Evolutionary conservation across 139 green algal genomes (phyloP).

Genomic region (Nannochloris sp.): DNA sequence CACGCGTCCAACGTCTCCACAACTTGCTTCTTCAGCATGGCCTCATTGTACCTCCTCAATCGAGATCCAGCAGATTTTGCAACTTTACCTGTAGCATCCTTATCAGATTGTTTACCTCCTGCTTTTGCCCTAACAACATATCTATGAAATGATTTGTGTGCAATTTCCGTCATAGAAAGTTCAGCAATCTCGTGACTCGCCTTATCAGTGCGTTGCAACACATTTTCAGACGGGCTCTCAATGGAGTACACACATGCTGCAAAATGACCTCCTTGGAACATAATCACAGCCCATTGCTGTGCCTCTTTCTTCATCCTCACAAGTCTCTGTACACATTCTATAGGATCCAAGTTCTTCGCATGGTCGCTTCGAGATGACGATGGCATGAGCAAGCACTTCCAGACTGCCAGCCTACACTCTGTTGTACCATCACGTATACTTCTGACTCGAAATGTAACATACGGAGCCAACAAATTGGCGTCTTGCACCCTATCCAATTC

Average conservation of each 20-base stretch:
- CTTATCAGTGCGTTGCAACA: background rate
- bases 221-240: background rate
- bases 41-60: constrained; percentile 84
- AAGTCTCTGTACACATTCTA: constrained; percentile 23
- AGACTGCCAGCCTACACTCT: constrained; percentile 45
- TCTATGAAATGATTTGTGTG: constrained; percentile 74
- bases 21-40: constrained; percentile 52
- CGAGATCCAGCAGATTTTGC: constrained; percentile 68
- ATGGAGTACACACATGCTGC: constrained; percentile 53
- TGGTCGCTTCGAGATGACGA: too few relatives aligned
- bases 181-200: background rate
- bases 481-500: background rate
- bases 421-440: constrained; percentile 12
- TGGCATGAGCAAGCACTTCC: constrained; percentile 51
- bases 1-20: constrained; percentile 45
- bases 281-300: constrained; percentile 28
- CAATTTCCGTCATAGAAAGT: constrained; percentile 21
- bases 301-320: constrained; percentile 20
- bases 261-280: constrained; percentile 65
- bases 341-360: constrained; percentile 9
- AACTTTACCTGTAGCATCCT: constrained; percentile 78
- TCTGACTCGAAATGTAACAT: constrained; percentile 8
- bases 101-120: constrained; percentile 76
- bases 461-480: background rate
- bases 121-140: constrained; percentile 73